These are phyloP conservation scores for Cucumis cinereus DNA, from an alignment of 306 rosid species.

Conservation along the genomic window DNA sequence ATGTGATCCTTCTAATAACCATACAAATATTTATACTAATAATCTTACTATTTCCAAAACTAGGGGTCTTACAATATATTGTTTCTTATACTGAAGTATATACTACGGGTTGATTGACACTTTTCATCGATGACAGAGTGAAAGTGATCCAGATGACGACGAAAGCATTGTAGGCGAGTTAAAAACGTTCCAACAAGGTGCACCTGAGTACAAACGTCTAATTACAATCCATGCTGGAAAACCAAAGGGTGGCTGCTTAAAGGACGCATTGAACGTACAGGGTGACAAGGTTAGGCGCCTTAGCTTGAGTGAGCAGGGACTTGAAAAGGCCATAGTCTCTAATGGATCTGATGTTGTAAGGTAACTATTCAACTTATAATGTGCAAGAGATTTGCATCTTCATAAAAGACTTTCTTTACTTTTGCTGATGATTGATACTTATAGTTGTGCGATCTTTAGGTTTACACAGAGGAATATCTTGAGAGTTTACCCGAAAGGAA, in stretches of 20 bases:
- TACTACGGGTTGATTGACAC: not conserved
- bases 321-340: constrained; percentile 41
- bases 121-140: constrained; percentile 29
- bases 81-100: constrained; percentile 5
- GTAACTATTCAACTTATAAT: constrained; percentile 19
- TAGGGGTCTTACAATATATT: not conserved
- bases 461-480: constrained; percentile 68
- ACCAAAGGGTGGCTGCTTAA: constrained; percentile 48
- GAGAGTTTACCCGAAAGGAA: constrained; percentile 81
- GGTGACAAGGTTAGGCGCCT: constrained; percentile 58
- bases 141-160: constrained; percentile 42
- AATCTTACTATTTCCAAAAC: no score
- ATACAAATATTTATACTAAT: no score
- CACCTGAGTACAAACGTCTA: constrained; percentile 51
- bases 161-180: constrained; percentile 22
- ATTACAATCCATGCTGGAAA: constrained; percentile 91
- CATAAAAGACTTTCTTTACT: not conserved
- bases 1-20: no score
- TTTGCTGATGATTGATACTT: constrained; percentile 1
- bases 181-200: constrained; percentile 31
- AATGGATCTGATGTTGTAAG: constrained; percentile 57
- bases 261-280: constrained; percentile 30
- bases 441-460: constrained; percentile 27
- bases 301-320: constrained; percentile 69
- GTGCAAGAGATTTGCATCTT: not conserved